phyloP scores from a whole-genome alignment of 1,139 yeast species.

The Kodamaea sp. region DNA sequence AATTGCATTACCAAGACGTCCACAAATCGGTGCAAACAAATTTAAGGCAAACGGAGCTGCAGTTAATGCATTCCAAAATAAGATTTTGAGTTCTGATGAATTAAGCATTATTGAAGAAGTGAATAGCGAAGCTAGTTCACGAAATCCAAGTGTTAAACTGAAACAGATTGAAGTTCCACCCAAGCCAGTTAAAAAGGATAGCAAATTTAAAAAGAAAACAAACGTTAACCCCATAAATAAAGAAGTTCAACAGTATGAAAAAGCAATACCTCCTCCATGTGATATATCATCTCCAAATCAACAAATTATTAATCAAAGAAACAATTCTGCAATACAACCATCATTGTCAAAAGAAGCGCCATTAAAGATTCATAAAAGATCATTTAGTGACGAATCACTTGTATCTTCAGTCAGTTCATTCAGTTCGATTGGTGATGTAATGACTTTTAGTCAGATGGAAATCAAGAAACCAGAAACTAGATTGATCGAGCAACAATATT shows the following conservation, averaged over 20 bases:
- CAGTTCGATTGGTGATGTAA: slow-evolving; percentile 34
- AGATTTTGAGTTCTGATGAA: slow-evolving; percentile 25
- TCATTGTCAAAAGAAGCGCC: background rate
- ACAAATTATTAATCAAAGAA: slow-evolving; percentile 1
- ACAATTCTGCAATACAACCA: background rate
- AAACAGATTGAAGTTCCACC: slow-evolving; percentile 12
- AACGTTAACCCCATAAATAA: background rate
- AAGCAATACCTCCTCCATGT: background rate
- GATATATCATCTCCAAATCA: background rate
- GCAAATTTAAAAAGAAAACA: background rate
- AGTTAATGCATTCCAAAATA: slow-evolving; percentile 16
- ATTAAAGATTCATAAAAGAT: slow-evolving; percentile 26
- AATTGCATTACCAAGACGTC: slow-evolving; percentile 8
- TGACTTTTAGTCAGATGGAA: slow-evolving; percentile 16
- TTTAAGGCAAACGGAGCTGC: slow-evolving; percentile 15
- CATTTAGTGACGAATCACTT: slow-evolving; percentile 38
- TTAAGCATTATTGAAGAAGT: slow-evolving; percentile 45
- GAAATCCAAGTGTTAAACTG: slow-evolving; percentile 25
- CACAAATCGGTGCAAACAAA: slow-evolving; percentile 6
- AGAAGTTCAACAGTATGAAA: background rate
- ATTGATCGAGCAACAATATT: too few relatives aligned
- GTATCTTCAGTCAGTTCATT: slow-evolving; percentile 40
- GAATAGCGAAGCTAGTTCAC: slow-evolving; percentile 25
- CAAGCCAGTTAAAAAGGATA: slow-evolving; percentile 8
- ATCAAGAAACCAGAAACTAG: background rate